Evolutionary conservation across 2,329 filamentous ascomycete genomes (phyloP).

Genomic region (Fusarium veterinarium): DNA sequence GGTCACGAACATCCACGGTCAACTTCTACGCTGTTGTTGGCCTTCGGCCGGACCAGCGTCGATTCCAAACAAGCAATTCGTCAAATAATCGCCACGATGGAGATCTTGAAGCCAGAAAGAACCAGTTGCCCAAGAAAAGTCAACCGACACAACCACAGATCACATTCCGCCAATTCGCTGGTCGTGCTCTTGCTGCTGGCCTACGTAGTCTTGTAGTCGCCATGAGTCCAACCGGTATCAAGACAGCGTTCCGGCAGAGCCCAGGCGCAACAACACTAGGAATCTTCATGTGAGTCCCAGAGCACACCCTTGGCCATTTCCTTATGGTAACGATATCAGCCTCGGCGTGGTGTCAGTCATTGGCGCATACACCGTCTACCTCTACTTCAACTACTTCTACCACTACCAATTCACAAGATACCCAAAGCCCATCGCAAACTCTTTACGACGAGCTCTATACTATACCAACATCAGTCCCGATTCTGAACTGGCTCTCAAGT

Average conservation of each 20-base stretch:
- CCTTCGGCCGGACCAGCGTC: conserved; percentile 44
- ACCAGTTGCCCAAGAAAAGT: conserved; percentile 41
- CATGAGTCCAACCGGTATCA: conserved; percentile 51
- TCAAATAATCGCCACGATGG: conserved; percentile 17
- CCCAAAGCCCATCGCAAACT: conserved; percentile 78
- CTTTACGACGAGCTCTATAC: conserved; percentile 86
- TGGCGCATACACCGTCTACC: conserved; percentile 48
- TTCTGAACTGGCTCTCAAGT: conserved; percentile 80
- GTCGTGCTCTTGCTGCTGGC: conserved; percentile 48
- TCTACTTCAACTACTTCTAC: conserved; percentile 68
- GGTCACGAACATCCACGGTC: conserved; percentile 44
- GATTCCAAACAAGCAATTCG: conserved; percentile 45
- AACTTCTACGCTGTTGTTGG: conserved; percentile 47
- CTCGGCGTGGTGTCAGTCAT: conserved; percentile 47
- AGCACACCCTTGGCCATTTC: neutral
- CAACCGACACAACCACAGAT: conserved; percentile 42
- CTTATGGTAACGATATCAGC: conserved; percentile 34
- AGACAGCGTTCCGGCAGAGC: conserved; percentile 49
- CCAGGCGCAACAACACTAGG: conserved; percentile 48
- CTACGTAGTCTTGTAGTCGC: conserved; percentile 51
- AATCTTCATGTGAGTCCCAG: conserved; percentile 47
- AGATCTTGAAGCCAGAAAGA: conserved; percentile 33
- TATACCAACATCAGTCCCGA: conserved; percentile 83
- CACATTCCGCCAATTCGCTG: conserved; percentile 48
- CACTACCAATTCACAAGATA: conserved; percentile 66